Base-by-base conservation (phyloP, 495 filamentous ascomycete genomes). In the Neurospora sp. region DNA sequence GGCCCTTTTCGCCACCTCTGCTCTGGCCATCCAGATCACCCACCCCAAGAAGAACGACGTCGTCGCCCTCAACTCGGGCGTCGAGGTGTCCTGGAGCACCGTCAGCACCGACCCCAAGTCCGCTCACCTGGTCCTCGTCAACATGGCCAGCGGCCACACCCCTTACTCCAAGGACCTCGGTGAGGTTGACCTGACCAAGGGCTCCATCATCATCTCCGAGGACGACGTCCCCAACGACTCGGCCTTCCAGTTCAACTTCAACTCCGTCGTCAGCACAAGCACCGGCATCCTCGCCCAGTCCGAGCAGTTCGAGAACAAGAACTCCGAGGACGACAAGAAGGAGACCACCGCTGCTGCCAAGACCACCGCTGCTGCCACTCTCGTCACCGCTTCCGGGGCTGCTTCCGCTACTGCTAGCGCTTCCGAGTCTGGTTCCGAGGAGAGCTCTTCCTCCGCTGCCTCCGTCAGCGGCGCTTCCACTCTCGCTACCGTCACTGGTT, bases 221-320 rank as follows among this genome's bases (percentile, higher is more conserved):
- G 4, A 69, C 18, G 72, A 75, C 72, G 74, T 78, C 0, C 76
- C 75, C 69, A 59, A 48, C 73, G 76, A 77, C 59, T 42, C 54
- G 1, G 74, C 41, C 39, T 80, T 74, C 74, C 79, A 80, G 77
- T 79, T 80, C 76, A 80, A 80, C 76, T 72, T 80, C 69, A 71
- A 79, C 76, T 78, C 76, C 77, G 66, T 78, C 70, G 42, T 71
- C 7, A 5, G 39, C 23, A 31, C 69, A 23, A 80, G 76, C 76
- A 76, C 73, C 31, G 78, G 79, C 62, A 80, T 80, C 71, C 75
- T 80, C 12, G 79, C 79, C 54, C 79, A 80, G 76, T 77, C 76
- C 38, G 74, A 74, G 73, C 79, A 80, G 76, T 80, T 80, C 69
- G 72, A 79, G 73, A 66, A 75, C 48, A 70, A 72, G 71, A 41